Conservation (phyloP, 805 yeast genomes). For the Isabelozyma gotoi region DNA sequence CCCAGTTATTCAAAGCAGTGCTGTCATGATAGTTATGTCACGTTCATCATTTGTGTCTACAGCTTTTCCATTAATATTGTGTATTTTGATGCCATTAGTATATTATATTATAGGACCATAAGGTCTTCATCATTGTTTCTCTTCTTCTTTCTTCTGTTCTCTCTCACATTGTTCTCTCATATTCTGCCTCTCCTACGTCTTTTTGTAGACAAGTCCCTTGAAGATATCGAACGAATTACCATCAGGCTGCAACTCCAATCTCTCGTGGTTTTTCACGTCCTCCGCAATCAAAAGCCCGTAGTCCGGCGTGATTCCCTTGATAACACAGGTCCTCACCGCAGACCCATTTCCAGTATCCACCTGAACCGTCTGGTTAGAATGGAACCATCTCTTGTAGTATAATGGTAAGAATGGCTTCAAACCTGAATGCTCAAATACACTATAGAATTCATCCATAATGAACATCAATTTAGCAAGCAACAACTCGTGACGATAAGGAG, state of each 20-base stretch:
- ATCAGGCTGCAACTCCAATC: constrained; percentile 84
- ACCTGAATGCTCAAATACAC: constrained; percentile 62
- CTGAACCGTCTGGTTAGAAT: constrained; percentile 58
- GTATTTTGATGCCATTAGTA: too few species aligned
- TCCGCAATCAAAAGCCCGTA: constrained; percentile 81
- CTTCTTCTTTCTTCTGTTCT: background rate
- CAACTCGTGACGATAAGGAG: constrained; percentile 46
- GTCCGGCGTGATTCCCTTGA: constrained; percentile 80
- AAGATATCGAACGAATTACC: constrained; percentile 97
- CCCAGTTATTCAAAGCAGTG: too few species aligned
- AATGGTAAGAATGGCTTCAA: constrained; percentile 62
- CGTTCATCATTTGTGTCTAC: too few species aligned
- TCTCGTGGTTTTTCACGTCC: constrained; percentile 62
- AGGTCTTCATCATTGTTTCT: too few species aligned
- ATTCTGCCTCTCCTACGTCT: constrained; percentile 9
- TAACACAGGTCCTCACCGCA: constrained; percentile 47
- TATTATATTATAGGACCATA: too few species aligned
- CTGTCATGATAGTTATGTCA: too few species aligned
- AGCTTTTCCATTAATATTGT: too few species aligned
- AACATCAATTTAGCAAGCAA: constrained; percentile 69
- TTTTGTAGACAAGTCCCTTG: constrained; percentile 70
- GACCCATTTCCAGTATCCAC: constrained; percentile 60
- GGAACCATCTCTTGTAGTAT: constrained; percentile 88
- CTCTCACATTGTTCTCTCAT: background rate
- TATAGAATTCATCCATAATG: constrained; percentile 61